Evolutionary conservation across 164 flowering plant genomes (phyloP).

Genomic region (Pachysandra terminalis): DNA sequence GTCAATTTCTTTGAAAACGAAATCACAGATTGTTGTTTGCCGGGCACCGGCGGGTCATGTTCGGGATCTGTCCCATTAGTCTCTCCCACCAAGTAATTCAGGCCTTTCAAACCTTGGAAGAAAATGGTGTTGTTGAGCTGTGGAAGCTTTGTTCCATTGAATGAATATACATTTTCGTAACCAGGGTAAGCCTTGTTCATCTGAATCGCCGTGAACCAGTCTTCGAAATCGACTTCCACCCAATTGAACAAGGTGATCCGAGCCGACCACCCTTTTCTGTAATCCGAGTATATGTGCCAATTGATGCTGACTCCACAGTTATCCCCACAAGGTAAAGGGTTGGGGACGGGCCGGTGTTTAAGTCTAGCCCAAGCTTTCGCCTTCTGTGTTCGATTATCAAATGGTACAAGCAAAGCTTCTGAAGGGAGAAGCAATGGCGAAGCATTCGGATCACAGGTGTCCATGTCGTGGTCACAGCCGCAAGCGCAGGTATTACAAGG

Average conservation of each 20-base stretch:
- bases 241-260: constrained; percentile 74
- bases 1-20: constrained; percentile 64
- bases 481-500: constrained; percentile 79
- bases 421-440: constrained; percentile 63
- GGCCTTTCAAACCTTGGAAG: constrained; percentile 63
- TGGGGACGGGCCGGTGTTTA: constrained; percentile 43
- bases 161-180: constrained; percentile 64
- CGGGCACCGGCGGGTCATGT: constrained; percentile 64
- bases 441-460: constrained; percentile 45
- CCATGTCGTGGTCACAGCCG: constrained; percentile 41
- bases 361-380: constrained; percentile 55
- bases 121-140: constrained; percentile 54
- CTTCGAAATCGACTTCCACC: constrained; percentile 44
- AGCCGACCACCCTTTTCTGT: constrained; percentile 63
- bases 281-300: constrained; percentile 68
- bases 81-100: constrained; percentile 57
- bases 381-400: constrained; percentile 49
- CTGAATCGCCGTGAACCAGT: constrained; percentile 75
- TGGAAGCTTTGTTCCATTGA: constrained; percentile 67
- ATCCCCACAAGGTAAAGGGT: constrained; percentile 64
- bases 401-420: constrained; percentile 66
- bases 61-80: constrained; percentile 55
- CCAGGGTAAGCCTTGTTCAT: constrained; percentile 53
- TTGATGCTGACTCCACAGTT: constrained; percentile 79
- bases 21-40: constrained; percentile 83